Evolutionary conservation across 331 rosid genomes (phyloP).

Genomic region (Quercus lobata): DNA sequence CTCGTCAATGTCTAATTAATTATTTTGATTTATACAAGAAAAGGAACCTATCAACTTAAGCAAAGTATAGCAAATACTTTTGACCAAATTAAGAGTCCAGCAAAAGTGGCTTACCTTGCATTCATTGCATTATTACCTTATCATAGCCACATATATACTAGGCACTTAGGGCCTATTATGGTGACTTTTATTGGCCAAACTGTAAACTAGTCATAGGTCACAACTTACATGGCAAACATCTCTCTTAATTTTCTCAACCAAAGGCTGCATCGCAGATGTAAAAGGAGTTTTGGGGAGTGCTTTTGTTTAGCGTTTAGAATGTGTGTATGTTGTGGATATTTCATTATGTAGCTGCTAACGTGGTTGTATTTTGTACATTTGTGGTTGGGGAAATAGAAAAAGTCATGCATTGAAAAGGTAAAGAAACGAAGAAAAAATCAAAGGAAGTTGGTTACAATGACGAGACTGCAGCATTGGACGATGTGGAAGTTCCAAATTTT

Average conservation of each 20-base stretch:
- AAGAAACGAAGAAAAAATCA: neutral
- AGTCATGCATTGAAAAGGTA: neutral
- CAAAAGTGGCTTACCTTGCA: neutral
- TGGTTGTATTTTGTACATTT: no score
- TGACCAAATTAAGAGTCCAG: constrained; percentile 15
- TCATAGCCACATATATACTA: neutral
- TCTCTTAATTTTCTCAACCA: neutral
- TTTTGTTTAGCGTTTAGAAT: no score
- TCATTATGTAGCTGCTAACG: no score
- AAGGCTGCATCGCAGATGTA: neutral
- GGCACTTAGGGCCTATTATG: neutral
- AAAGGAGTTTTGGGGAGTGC: no score
- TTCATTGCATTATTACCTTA: neutral
- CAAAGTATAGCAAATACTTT: constrained; percentile 12
- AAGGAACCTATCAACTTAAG: neutral
- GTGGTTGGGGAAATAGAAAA: no score
- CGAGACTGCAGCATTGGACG: neutral
- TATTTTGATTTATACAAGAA: neutral
- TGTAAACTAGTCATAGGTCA: neutral
- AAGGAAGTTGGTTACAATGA: neutral
- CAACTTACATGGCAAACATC: neutral
- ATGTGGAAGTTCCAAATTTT: no score
- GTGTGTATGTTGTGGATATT: no score
- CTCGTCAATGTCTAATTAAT: neutral
- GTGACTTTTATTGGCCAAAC: neutral